Percentiles rank a stretch among this genome's conserved stretches.
These are phyloP conservation scores for Aquilaria yunnanensis DNA, from an alignment of 345 rosid genomes.

Conservation along the genomic window DNA sequence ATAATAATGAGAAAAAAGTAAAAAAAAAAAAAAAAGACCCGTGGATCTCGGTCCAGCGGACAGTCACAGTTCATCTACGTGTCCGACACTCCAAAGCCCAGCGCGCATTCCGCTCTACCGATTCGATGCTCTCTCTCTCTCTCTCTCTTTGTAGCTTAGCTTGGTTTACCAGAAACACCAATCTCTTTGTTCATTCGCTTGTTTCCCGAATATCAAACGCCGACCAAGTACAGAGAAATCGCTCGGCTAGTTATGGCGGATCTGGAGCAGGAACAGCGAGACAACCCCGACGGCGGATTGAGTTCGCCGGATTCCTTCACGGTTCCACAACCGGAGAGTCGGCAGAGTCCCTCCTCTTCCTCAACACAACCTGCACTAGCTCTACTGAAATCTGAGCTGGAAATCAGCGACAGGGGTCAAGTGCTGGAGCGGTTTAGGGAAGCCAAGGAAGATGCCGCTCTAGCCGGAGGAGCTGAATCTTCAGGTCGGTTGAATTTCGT, in stretches of 20 bases:
- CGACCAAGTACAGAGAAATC: neutral
- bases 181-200: too few species aligned
- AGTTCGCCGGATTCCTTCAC: slow-evolving; percentile 26
- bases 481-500: slow-evolving; percentile 27
- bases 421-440: slow-evolving; percentile 23
- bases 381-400: slow-evolving; percentile 29
- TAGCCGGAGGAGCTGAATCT: slow-evolving; percentile 25
- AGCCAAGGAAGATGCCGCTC: slow-evolving; percentile 4
- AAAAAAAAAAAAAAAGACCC: too few species aligned
- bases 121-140: too few species aligned
- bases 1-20: too few species aligned
- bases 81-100: too few species aligned
- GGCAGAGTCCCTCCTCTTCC: slow-evolving; percentile 23
- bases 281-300: neutral
- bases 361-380: slow-evolving; percentile 33
- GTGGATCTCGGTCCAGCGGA: too few species aligned
- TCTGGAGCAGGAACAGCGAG: slow-evolving; percentile 34
- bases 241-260: slow-evolving; percentile 17
- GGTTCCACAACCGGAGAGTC: slow-evolving; percentile 43
- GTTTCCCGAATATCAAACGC: neutral
- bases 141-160: too few species aligned
- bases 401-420: slow-evolving; percentile 27
- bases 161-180: too few species aligned
- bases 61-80: too few species aligned
- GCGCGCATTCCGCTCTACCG: too few species aligned